Conservation (phyloP, 1,139 yeast species). For the Yamadazyma triangularis region DNA sequence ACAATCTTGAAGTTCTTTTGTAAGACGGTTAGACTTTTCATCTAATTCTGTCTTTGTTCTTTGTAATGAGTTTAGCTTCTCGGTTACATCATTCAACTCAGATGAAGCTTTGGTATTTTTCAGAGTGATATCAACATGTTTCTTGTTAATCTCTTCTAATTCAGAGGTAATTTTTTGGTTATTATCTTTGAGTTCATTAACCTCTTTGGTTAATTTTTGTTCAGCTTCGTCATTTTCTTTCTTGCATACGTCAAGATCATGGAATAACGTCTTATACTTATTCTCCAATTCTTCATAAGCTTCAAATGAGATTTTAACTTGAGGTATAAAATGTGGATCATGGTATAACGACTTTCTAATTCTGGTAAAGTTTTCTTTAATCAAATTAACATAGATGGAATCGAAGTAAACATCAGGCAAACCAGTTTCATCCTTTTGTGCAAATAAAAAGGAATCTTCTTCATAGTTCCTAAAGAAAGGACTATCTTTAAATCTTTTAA, state of each 20-base stretch:
- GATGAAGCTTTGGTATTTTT: constrained; percentile 18
- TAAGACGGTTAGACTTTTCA: constrained; percentile 21
- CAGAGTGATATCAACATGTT: constrained; percentile 20
- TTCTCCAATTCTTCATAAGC: constrained; percentile 60
- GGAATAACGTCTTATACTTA: constrained; percentile 25
- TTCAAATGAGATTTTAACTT: constrained; percentile 61
- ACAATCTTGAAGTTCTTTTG: constrained; percentile 27
- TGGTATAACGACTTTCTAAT: constrained; percentile 68
- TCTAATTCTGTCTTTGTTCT: constrained; percentile 30
- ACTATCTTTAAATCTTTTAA: constrained; percentile 67
- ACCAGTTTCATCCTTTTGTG: constrained; percentile 68
- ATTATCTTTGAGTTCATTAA: constrained; percentile 17
- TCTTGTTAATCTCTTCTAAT: constrained; percentile 7
- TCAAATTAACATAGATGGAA: constrained; percentile 53
- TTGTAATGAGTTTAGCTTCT: constrained; percentile 29
- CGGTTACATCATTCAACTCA: constrained; percentile 35
- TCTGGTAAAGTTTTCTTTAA: constrained; percentile 68
- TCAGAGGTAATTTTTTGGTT: constrained; percentile 11
- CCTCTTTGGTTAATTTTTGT: constrained; percentile 24
- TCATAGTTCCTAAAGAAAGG: constrained; percentile 54
- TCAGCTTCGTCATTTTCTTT: constrained; percentile 20
- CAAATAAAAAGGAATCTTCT: constrained; percentile 25
- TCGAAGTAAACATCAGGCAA: constrained; percentile 80
- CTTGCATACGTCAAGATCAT: constrained; percentile 23
- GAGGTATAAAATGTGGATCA: constrained; percentile 72